Evolutionary conservation across 1,139 yeast species (phyloP), one percentile per base, ranked within the genome.

Genomic region (Nakaseomyces nivariensis): DNA sequence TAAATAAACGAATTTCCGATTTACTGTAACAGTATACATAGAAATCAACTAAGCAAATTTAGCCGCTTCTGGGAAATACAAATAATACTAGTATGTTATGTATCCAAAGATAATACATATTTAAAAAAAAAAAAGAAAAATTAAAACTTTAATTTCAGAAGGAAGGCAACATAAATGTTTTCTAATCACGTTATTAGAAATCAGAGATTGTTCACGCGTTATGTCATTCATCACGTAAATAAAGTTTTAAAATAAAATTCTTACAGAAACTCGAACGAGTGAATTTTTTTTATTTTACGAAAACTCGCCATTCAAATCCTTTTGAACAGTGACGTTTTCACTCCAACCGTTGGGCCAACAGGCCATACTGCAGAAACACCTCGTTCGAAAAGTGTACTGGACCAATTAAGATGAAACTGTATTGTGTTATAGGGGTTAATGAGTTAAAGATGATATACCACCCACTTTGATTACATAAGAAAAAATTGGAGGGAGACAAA

Each of bases 151-250:
- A 48, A 49, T 47, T 48, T 65, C 68, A 65, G 68, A 64, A 64
- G 68, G 68, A 65, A 65, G 67, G 68, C 68, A 65, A 64, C 68
- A 60, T 60, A 61, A 55, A 37, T 47, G 64, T 57, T 63, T 65
- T 64, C 58, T 63, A 64, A 63, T 64, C 67, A 55, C 57, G 52
- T 52, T 56, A 57, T 50, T 56, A 50, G 52, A 51, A 50, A 48
- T 64, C 68, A 65, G 68, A 65, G 68, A 65, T 65, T 65, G 68
- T 65, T 65, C 68, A 65, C 68, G 56, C 63, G 54, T 52, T 56
- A 57, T 57, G 62, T 63, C 60, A 57, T 59, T 64, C 68, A 64
- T 64, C 68, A 64, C 54, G 44, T 41, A 27, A 38, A 13, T 25
- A 38, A 41, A 41, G 44, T 41, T 29, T 27, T 41, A n/a, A 33